Evolutionary conservation across 2,329 filamentous ascomycete species (phyloP), one percentile per base, ranked within the genome.

Genomic region (Dactylonectria estremocensis): DNA sequence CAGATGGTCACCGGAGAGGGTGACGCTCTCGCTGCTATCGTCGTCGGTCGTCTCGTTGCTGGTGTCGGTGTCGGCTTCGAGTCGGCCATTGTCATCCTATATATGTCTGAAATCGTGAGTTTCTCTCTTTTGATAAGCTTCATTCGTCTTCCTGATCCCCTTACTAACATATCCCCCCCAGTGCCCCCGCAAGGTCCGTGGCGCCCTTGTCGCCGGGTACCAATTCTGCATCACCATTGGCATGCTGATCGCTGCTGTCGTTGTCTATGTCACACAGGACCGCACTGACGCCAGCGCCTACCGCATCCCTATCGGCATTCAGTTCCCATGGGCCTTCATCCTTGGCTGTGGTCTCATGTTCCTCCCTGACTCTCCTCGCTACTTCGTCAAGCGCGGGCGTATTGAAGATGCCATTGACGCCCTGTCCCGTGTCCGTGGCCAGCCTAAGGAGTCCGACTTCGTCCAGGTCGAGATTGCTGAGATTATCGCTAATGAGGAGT

Each of bases 401-500:
- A 85, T 94, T 60, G 89, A 91, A 49, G 78, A 86, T 64, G 94
- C 94, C 37, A 87, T 90, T 66, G 68, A 81, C 1, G 83, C 89
- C 13, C 87, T 97, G 7, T 82, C 88, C 65, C 88, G 86, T 65
- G 88, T 97, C 35, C 93, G 94, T 79, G 93, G 92, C 68, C 92
- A 97, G 83, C 87, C 91, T 54, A 77, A 82, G 61, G 89, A 92
- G 61, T 95, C 92, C 22, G 88, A 92, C 69, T 95, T 89, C 80
- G 91, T 97, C 82, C 89, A 92, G 83, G 84, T 89, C 69, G 94
- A 97, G 83, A 87, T 97, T 52, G 89, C 92, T 49, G 94, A 97
- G 84, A 94, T 97, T 72, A 87, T 96, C 67, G 94, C 94, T 84
- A 97, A 97, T 86, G 89, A 95, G 82, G 93, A 93, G 83, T 95